Evolutionary conservation across 2,329 filamentous ascomycete species (phyloP).

Genomic region (Tetracladium maxilliforme): DNA sequence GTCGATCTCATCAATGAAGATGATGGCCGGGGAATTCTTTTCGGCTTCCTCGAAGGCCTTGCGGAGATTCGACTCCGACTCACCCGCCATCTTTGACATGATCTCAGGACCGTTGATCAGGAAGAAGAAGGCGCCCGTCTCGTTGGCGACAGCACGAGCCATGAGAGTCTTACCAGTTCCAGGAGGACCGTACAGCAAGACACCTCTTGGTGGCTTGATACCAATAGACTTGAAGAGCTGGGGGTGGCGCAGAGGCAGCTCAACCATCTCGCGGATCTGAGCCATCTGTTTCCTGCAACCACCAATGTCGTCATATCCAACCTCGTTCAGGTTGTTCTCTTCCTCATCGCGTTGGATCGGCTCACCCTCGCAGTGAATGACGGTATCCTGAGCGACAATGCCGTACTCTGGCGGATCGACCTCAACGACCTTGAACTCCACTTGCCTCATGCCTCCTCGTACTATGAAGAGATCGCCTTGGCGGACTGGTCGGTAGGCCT

Average conservation of each 20-base stretch:
- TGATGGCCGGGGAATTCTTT: constrained; percentile 98
- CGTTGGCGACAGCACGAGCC: constrained; percentile 96
- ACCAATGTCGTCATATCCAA: constrained; percentile 98
- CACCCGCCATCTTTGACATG: constrained; percentile 99
- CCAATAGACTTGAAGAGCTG: constrained; percentile 99
- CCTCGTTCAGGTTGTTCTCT: constrained; percentile 97
- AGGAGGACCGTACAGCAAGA: constrained; percentile 88
- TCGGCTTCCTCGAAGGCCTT: constrained; percentile 99
- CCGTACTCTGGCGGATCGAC: constrained; percentile 97
- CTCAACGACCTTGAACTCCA: constrained; percentile 99
- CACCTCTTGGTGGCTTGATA: constrained; percentile 98
- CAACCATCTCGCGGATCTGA: constrained; percentile 96
- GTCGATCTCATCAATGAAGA: constrained; percentile 99
- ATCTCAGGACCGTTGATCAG: constrained; percentile 98
- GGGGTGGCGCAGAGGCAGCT: constrained; percentile 89
- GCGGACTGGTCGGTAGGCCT: constrained; percentile 92
- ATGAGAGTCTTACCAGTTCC: constrained; percentile 99
- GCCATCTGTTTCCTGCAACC: constrained; percentile 99
- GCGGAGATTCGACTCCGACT: constrained; percentile 93
- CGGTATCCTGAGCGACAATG: constrained; percentile 95
- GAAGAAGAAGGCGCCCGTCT: constrained; percentile 99
- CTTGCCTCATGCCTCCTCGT: constrained; percentile 94
- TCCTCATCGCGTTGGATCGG: constrained; percentile 96
- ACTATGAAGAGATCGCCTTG: constrained; percentile 97
- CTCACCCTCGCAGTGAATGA: constrained; percentile 97